Evolutionary conservation across 768 basidiomycete species (phyloP).

Genomic region (Aureoboletus auriporus): DNA sequence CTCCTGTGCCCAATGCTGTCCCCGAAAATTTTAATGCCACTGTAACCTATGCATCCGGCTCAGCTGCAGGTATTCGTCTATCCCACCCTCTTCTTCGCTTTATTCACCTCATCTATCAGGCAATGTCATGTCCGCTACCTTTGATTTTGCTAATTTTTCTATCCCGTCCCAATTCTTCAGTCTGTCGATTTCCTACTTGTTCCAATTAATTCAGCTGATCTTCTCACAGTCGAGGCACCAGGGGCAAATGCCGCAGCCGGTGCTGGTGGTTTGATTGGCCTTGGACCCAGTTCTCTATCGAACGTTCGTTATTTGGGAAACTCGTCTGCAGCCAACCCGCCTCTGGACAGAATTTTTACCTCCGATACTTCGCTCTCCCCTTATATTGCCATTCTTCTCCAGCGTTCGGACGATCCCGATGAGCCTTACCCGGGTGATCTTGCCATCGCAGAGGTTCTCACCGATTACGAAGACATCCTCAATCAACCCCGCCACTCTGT

Average conservation of each 20-base stretch:
- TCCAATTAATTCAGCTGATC: conserved; percentile 2
- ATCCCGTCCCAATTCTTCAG: conserved; percentile 39
- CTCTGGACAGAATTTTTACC: conserved; percentile 62
- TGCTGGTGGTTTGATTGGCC: conserved; percentile 44
- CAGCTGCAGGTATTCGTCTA: conserved; percentile 39
- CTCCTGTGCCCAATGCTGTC: conserved; percentile 36
- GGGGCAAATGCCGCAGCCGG: conserved; percentile 5
- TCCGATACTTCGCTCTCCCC: conserved; percentile 57
- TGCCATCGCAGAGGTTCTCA: conserved; percentile 56
- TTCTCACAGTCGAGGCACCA: conserved; percentile 18
- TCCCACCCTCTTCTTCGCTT: not conserved
- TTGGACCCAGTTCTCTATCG: conserved; percentile 61
- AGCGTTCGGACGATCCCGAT: conserved; percentile 51
- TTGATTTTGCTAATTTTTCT: conserved; percentile 38
- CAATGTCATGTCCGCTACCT: conserved; percentile 24
- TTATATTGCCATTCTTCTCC: conserved; percentile 60
- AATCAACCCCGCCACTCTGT: conserved; percentile 51
- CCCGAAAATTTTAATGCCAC: conserved; percentile 35
- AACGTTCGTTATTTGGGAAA: conserved; percentile 36
- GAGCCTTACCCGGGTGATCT: conserved; percentile 55
- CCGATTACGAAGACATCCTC: conserved; percentile 45
- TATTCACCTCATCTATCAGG: conserved; percentile 15
- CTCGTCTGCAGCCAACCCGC: conserved; percentile 42
- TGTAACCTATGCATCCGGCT: conserved; percentile 54
- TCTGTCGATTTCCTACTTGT: not conserved